phyloP scores from a whole-genome alignment of 805 yeast genomes.

The Sugiyamaella mastotermitis region DNA sequence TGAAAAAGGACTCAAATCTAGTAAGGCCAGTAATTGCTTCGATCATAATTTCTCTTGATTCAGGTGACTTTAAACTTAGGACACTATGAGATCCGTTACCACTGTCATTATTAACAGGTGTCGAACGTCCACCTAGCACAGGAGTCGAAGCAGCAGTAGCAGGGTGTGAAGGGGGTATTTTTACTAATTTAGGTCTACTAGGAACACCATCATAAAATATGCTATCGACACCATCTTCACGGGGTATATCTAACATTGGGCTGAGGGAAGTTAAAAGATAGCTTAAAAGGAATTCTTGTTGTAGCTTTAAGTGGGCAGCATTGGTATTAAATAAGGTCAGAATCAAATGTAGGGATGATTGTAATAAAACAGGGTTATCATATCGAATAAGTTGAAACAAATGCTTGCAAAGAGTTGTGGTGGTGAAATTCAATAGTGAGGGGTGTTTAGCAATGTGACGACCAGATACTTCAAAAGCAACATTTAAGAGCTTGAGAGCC shows the following conservation, averaged over 20 bases:
- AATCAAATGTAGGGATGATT: conserved; percentile 69
- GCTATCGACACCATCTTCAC: conserved; percentile 33
- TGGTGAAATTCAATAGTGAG: conserved; percentile 56
- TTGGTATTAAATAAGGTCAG: conserved; percentile 64
- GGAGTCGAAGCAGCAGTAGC: conserved; percentile 22
- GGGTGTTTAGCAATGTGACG: conserved; percentile 54
- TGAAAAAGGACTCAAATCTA: conserved; percentile 57
- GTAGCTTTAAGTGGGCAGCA: conserved; percentile 63
- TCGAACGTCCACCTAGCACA: conserved; percentile 14
- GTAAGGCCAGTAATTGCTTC: conserved; percentile 65
- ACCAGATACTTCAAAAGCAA: conserved; percentile 80
- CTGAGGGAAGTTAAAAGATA: conserved; percentile 34
- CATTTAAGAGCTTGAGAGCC: conserved; percentile 68
- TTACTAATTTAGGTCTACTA: conserved; percentile 45
- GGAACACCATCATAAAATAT: conserved; percentile 37
- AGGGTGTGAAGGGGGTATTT: conserved; percentile 42
- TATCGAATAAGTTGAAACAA: conserved; percentile 71
- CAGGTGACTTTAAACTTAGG: conserved; percentile 25
- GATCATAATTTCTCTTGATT: conserved; percentile 65
- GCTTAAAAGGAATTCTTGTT: conserved; percentile 55
- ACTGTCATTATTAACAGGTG: conserved; percentile 11
- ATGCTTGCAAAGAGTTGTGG: conserved; percentile 82
- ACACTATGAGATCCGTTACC: background rate
- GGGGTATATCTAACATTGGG: conserved; percentile 32
- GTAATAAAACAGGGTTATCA: conserved; percentile 67